Conservation (phyloP, 164 flowering plant species). For the Piper betle region DNA sequence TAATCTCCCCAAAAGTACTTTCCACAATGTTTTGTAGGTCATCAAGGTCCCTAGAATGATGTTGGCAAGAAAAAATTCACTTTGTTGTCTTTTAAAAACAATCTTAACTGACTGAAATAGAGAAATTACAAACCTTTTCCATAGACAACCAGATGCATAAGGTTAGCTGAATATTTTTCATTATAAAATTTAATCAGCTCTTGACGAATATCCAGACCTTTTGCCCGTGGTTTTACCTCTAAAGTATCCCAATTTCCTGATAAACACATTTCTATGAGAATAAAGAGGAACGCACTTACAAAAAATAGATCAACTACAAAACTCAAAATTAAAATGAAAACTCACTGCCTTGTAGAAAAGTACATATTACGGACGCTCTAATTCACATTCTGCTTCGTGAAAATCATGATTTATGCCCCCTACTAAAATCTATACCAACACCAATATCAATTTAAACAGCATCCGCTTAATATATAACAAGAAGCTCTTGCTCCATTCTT, state of each 20-base stretch:
- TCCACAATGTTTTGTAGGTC: conserved; percentile 57
- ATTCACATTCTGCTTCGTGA: no score
- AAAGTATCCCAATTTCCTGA: conserved; percentile 93
- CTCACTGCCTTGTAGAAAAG: no score
- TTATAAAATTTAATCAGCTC: conserved; percentile 81
- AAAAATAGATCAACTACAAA: not conserved
- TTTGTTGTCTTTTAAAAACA: no score
- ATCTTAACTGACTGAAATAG: no score
- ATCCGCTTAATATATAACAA: no score
- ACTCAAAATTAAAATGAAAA: no score
- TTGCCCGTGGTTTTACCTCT: conserved; percentile 68
- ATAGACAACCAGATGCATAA: conserved; percentile 90
- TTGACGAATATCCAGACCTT: conserved; percentile 61
- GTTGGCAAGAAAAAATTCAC: not conserved
- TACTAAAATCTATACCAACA: no score
- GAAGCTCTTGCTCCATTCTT: no score
- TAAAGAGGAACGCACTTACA: not conserved
- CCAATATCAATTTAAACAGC: no score
- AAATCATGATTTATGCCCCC: no score
- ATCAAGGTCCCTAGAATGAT: conserved; percentile 52
- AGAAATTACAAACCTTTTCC: conserved; percentile 42
- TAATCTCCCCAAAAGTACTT: conserved; percentile 53
- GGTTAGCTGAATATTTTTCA: conserved; percentile 77
- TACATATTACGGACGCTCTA: no score
- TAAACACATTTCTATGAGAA: not conserved